Base-by-base conservation (phyloP, 2,329 filamentous ascomycete species). In the Endothia cerciana region DNA sequence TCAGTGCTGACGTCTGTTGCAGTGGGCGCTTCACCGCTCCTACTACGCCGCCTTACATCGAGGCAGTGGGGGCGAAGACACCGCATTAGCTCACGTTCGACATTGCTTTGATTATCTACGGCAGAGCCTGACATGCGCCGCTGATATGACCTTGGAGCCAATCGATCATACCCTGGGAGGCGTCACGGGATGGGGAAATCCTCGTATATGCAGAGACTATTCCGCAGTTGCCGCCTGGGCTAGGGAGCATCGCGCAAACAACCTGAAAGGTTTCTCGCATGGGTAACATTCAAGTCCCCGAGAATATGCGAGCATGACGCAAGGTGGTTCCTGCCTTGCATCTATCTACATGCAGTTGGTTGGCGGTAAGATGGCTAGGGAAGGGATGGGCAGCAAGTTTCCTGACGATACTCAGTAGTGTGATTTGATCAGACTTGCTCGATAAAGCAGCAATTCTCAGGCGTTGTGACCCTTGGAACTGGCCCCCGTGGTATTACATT, bases 61-160 rank as follows among this genome's bases (percentile, higher is more conserved):
- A 47, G 22, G 45, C 22, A 11, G 6, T 25, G 22, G 45, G 45
- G 45, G 45, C 22, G 45, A 47, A 13, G 40, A 41, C 40, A 41
- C 40, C 19, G 11, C 40, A 17, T 41, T 41, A 2, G 40, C n/a
- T 25, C 45, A 47, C 10, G 45, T 47, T 1, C 45, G 45, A 11
- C 45, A 47, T 25, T 47, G 45, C 22, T 47, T 47, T 25, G 45
- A 47, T 8, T 47, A 47, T 25, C 45, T 47, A n/a, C 19, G 45
- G 45, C 45, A 47, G 45, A 47, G 45, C n/a, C n/a, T 47, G 45
- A 47, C 45, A 25, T 47, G 45, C 22, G 45, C 45, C 22, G 45
- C 45, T 19, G 45, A 47, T 47, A 47, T 47, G 45, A 47, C 45
- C 45, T 11, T 47, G 10, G 45, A 47, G 19, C 45, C 45, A 2